These are phyloP conservation scores for Fusarium sp. DNA, from an alignment of 2,329 filamentous ascomycete species.

Conservation along the genomic window DNA sequence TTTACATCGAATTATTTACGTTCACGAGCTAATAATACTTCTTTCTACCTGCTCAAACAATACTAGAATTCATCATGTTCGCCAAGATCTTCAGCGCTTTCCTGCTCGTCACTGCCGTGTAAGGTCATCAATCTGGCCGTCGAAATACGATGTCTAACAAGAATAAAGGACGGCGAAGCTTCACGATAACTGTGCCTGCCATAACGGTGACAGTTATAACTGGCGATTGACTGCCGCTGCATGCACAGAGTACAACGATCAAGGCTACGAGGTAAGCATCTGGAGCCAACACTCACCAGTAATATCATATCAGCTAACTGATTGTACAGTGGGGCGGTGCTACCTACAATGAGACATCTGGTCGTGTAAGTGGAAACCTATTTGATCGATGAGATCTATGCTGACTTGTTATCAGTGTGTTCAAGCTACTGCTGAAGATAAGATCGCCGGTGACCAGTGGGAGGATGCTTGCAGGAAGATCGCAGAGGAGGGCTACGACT, in stretches of 20 bases:
- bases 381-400: accelerated
- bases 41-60: background rate
- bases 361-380: slow-evolving; percentile 13
- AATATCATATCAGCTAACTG: background rate
- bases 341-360: slow-evolving; percentile 21
- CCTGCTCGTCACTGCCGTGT: slow-evolving; percentile 23
- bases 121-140: background rate
- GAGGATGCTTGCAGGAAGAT: slow-evolving; percentile 34
- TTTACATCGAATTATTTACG: background rate
- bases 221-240: slow-evolving; percentile 33
- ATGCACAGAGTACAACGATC: slow-evolving; percentile 26
- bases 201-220: slow-evolving; percentile 36
- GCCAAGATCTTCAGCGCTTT: slow-evolving; percentile 21
- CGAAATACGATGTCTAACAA: background rate
- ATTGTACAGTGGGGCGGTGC: slow-evolving; percentile 24
- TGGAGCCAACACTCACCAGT: accelerated
- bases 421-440: slow-evolving; percentile 7
- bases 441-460: slow-evolving; percentile 37
- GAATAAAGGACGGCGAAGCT: slow-evolving; percentile 17
- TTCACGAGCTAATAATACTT: background rate
- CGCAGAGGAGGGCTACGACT: slow-evolving; percentile 24
- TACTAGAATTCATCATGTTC: slow-evolving; percentile 9
- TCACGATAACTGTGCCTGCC: slow-evolving; percentile 31
- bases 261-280: slow-evolving; percentile 9
- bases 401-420: slow-evolving; percentile 16